Percentiles rank a stretch among this genome's conserved stretches.
phyloP scores from a whole-genome alignment of 2,329 filamentous ascomycete genomes.

The Pseudopithomyces chartarum region DNA sequence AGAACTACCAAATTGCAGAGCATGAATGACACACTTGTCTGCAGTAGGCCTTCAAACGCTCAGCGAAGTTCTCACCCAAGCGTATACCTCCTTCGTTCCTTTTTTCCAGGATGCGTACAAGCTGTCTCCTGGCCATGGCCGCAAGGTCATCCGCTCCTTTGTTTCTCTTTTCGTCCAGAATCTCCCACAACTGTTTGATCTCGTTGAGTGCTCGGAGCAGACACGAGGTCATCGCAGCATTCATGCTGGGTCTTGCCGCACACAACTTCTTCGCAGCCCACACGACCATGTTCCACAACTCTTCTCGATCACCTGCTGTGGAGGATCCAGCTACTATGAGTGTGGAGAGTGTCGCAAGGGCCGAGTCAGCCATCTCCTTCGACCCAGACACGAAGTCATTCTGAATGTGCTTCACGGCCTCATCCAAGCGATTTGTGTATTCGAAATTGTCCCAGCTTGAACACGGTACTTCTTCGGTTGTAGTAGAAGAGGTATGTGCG shows the following conservation, averaged over 20 bases:
- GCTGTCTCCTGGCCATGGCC: slow-evolving; percentile 11
- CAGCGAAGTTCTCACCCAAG: slow-evolving; percentile 11
- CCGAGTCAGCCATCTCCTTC: slow-evolving; percentile 60
- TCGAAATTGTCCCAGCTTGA: neutral
- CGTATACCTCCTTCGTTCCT: neutral
- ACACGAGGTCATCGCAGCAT: slow-evolving; percentile 60
- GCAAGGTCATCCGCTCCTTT: slow-evolving; percentile 3
- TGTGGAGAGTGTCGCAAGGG: slow-evolving; percentile 57
- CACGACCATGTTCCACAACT: slow-evolving; percentile 64
- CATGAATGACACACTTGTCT: neutral
- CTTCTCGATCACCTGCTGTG: slow-evolving; percentile 29
- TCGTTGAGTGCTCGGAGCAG: slow-evolving; percentile 54
- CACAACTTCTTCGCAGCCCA: slow-evolving; percentile 64
- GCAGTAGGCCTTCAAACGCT: slow-evolving; percentile 9
- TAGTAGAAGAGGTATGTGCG: neutral
- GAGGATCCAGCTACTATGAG: slow-evolving; percentile 43
- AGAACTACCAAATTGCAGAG: no score
- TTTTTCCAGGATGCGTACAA: slow-evolving; percentile 13
- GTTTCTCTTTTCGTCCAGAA: slow-evolving; percentile 4
- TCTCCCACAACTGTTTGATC: slow-evolving; percentile 35
- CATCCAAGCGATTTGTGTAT: neutral
- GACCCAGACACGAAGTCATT: slow-evolving; percentile 55
- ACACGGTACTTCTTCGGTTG: neutral
- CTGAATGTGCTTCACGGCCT: slow-evolving; percentile 13
- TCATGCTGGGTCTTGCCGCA: slow-evolving; percentile 60